Base-by-base conservation (phyloP, 2,329 filamentous ascomycete genomes). In the Aspergillus fructus region DNA sequence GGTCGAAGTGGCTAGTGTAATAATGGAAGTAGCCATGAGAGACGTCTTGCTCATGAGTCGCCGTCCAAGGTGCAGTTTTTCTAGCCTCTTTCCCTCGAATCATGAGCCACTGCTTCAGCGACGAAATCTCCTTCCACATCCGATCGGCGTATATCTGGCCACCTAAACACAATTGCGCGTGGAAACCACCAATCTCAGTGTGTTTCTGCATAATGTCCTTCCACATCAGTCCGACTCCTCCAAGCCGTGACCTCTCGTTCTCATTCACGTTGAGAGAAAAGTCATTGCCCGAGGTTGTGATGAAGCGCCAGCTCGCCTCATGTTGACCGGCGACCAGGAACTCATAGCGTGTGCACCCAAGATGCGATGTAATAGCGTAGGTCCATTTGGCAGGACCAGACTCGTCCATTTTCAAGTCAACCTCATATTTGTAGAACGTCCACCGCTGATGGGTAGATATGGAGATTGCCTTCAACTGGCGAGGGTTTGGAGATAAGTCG, bases 121-220 rank as follows among this genome's bases (percentile, higher is more conserved):
- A 81, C 0, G 93, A 91, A 46, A 99, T 89, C 69, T 99, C 94
- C 70, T 93, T 96, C 94, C 94, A 99, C 63, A 99, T 78, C 34
- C 94, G 83, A 74, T 99, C 94, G 2, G 91, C 94, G 70, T 96
- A 97, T 52, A 99, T 96, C 72, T 99, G 94, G 59, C 94, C 91
- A 55, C 94, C 94, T 4, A 97, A 79, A 13, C 93, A 94, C 7
- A 99, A 81, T 70, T 99, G 94, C 6, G 91, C 88, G 68, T 99
- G 94, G 74, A 97, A 99, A 1, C 94, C 94, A 55, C 93, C 92
- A 65, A 93, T 96, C 66, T 99, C 94, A 27, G 93, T 86, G 68
- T 99, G 96, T 81, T 97, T 97, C 76, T 97, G 92, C 70, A 99
- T 82, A 27, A 99, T 93, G 67, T 99, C 94, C 69, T 97, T 97